These are phyloP conservation scores for Solanum paucissectum DNA, from an alignment of 257 asterid genomes.

Conservation along the genomic window DNA sequence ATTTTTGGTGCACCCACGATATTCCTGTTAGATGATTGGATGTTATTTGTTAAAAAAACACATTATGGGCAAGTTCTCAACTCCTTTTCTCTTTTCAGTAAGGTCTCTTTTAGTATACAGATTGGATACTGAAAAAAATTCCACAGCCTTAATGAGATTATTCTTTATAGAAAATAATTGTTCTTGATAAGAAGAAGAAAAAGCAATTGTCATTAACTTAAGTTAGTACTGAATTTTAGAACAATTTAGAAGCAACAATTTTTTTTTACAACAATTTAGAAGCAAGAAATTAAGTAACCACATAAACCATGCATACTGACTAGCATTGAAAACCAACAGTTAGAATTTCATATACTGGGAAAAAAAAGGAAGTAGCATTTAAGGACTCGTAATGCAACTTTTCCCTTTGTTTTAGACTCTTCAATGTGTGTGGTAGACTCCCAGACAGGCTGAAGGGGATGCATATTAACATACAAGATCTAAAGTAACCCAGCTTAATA, in stretches of 20 bases:
- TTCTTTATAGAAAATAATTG: not conserved
- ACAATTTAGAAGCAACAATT: not conserved
- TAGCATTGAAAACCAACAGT: not conserved
- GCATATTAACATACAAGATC: not conserved
- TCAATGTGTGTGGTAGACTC: not conserved
- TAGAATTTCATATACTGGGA: not conserved
- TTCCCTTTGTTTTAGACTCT: not conserved
- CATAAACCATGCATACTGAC: not conserved
- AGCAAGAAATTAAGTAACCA: not conserved
- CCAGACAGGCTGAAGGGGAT: not conserved
- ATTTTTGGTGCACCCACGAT: not conserved
- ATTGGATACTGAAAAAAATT: not conserved
- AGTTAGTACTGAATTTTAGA: not conserved
- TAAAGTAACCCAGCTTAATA: not conserved
- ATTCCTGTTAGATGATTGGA: not conserved
- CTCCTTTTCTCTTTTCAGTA: not conserved
- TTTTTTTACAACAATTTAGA: not conserved
- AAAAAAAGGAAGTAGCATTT: not conserved
- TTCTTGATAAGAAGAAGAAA: not conserved
- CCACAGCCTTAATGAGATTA: not conserved
- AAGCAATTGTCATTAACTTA: not conserved
- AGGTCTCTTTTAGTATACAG: not conserved
- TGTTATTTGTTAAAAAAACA: not conserved
- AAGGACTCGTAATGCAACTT: not conserved
- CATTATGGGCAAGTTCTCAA: not conserved